A percentile compares a stretch with the other conserved stretches of the same genome.
These are phyloP conservation scores for Bipolaris zeicola DNA, from an alignment of 2,329 filamentous ascomycete genomes.

Conservation along the genomic window DNA sequence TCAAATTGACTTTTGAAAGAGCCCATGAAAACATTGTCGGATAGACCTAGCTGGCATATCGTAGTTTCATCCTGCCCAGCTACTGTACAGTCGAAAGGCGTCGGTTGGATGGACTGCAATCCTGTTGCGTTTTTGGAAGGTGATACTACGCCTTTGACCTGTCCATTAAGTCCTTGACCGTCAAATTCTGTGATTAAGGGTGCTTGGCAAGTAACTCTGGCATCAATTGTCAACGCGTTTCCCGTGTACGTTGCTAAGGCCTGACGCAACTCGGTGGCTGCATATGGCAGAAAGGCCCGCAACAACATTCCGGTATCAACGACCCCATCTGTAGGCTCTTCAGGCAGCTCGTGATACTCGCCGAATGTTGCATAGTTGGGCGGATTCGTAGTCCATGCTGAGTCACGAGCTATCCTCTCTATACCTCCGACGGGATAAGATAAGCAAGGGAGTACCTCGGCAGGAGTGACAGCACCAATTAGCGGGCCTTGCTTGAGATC, in stretches of 20 bases:
- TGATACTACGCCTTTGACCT: no score
- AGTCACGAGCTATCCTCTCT: slow-evolving; percentile 8
- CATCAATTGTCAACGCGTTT: slow-evolving; percentile 12
- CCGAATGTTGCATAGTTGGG: slow-evolving; percentile 13
- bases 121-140: no score
- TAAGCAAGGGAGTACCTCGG: not conserved
- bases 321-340: not conserved
- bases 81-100: no score
- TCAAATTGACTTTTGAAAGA: no score
- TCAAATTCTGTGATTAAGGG: not conserved
- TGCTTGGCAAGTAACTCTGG: slow-evolving; percentile 16
- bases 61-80: no score
- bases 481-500: slow-evolving; percentile 11
- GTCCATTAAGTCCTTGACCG: no score
- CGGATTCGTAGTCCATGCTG: slow-evolving; percentile 15
- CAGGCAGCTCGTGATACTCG: not conserved
- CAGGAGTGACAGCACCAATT: not conserved
- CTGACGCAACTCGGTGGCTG: slow-evolving; percentile 8
- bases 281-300: slow-evolving; percentile 14
- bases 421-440: not conserved
- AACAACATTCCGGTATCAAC: slow-evolving; percentile 13
- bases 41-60: no score
- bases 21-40: no score
- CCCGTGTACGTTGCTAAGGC: slow-evolving; percentile 6
- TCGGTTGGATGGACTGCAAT: no score